These are phyloP conservation scores for Ostreobium quekettii DNA, from an alignment of 139 green algal species.

Conservation along the genomic window DNA sequence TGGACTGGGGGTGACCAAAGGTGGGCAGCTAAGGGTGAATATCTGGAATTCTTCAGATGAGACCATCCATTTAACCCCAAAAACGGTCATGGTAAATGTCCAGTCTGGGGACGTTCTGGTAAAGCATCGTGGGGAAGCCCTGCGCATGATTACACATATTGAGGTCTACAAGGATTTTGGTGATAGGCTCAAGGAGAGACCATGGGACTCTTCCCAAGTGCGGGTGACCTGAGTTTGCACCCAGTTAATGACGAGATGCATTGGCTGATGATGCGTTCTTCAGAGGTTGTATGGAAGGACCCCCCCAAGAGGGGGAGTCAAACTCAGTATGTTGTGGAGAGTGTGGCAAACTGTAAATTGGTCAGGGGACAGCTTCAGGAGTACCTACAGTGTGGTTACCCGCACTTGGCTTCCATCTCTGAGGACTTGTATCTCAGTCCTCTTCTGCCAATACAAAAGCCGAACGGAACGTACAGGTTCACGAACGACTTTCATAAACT, in stretches of 20 bases:
- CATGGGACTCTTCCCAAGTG: background rate
- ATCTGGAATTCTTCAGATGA: too few species aligned
- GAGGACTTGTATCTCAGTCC: background rate
- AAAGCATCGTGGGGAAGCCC: too few species aligned
- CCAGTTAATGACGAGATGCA: background rate
- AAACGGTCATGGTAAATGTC: too few species aligned
- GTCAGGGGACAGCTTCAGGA: background rate
- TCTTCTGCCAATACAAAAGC: background rate
- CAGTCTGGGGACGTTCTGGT: too few species aligned
- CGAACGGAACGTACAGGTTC: background rate
- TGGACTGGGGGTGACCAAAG: too few species aligned
- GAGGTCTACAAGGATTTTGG: too few species aligned
- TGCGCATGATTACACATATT: too few species aligned
- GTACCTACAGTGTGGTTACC: background rate
- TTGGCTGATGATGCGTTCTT: background rate
- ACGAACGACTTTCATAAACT: background rate
- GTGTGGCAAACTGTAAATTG: background rate
- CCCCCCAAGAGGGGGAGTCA: background rate
- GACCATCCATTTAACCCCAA: too few species aligned
- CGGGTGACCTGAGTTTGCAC: background rate
- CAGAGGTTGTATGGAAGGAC: background rate
- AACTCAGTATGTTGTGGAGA: background rate
- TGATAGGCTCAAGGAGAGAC: too few species aligned
- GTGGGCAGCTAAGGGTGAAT: too few species aligned
- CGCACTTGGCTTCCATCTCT: background rate